A percentile compares a stretch with the other conserved stretches of the same genome.
These are phyloP conservation scores for Beverwykella pulmonaria DNA, from an alignment of 495 filamentous ascomycete species.

Conservation along the genomic window DNA sequence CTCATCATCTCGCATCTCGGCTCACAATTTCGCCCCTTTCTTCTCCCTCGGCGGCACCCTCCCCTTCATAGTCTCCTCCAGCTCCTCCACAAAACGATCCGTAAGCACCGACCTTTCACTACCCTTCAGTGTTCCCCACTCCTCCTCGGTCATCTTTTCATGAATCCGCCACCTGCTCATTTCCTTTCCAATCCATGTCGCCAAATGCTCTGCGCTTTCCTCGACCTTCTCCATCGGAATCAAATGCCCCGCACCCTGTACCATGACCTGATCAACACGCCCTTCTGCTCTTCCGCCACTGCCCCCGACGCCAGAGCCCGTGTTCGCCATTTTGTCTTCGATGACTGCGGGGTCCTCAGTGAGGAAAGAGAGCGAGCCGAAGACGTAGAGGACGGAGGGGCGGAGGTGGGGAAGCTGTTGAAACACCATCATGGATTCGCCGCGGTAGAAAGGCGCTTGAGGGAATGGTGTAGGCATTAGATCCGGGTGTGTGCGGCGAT, in stretches of 20 bases:
- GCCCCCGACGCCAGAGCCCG: conserved; percentile 67
- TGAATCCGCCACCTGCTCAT: conserved; percentile 65
- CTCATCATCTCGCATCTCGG: too few species aligned
- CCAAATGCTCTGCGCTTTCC: conserved; percentile 62
- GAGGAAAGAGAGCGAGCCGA: conserved; percentile 68
- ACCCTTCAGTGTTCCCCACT: conserved; percentile 52
- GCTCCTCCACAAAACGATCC: conserved; percentile 27
- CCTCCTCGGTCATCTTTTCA: conserved; percentile 60
- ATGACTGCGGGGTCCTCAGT: conserved; percentile 54
- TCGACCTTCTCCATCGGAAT: conserved; percentile 77
- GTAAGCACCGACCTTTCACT: conserved; percentile 14
- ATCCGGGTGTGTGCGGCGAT: conserved; percentile 47
- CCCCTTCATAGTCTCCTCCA: conserved; percentile 18
- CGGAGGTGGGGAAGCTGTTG: conserved; percentile 67
- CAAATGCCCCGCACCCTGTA: conserved; percentile 75
- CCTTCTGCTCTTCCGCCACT: conserved; percentile 67
- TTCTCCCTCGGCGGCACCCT: background rate
- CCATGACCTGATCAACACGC: conserved; percentile 66
- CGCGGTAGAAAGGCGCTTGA: conserved; percentile 69
- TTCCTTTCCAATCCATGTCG: conserved; percentile 64
- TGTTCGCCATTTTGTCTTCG: conserved; percentile 61
- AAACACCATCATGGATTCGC: conserved; percentile 68
- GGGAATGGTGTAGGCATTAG: conserved; percentile 22
- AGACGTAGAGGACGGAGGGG: conserved; percentile 82
- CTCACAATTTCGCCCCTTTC: conserved; percentile 5